These are phyloP conservation scores for Taphrina communis DNA, from an alignment of 1,139 yeast species.

Conservation along the genomic window DNA sequence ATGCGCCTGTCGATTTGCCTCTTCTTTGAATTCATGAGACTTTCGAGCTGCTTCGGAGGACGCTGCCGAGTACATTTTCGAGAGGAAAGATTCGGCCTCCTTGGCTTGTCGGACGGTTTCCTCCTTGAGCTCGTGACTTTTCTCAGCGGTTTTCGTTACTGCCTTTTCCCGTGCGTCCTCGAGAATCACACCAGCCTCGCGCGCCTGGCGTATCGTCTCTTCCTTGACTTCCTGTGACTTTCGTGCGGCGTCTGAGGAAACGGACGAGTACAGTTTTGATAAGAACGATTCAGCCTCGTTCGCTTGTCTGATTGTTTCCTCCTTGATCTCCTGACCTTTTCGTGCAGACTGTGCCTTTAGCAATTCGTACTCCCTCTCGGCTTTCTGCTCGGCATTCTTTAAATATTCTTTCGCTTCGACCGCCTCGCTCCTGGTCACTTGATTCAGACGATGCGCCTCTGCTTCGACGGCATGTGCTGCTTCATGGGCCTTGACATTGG, in stretches of 20 bases:
- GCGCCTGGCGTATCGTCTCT: constrained; percentile 25
- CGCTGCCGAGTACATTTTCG: neutral
- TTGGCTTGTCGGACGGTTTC: constrained; percentile 22
- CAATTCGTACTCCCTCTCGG: constrained; percentile 13
- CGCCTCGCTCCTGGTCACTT: constrained; percentile 12
- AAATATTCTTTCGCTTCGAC: constrained; percentile 24
- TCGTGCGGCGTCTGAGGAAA: constrained; percentile 4
- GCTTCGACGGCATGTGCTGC: constrained; percentile 13
- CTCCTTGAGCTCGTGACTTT: constrained; percentile 10
- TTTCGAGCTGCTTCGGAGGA: neutral
- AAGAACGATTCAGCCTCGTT: constrained; percentile 10
- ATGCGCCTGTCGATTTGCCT: neutral
- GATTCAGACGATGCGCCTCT: constrained; percentile 15
- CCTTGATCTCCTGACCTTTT: constrained; percentile 17
- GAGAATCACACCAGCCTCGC: constrained; percentile 5
- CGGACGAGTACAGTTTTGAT: neutral
- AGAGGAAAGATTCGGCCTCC: constrained; percentile 11
- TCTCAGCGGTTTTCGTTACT: neutral
- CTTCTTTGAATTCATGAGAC: constrained; percentile 22
- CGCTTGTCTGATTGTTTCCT: constrained; percentile 17
- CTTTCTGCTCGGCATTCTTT: constrained; percentile 23
- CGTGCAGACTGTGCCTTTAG: constrained; percentile 15
- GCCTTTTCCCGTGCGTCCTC: neutral
- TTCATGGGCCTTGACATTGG: constrained; percentile 21
- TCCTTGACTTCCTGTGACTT: constrained; percentile 24